A percentile compares a stretch with the other conserved stretches of the same genome.
Conservation (phyloP, 2,329 filamentous ascomycete species). For the Magnaporthiopsis incrustans region DNA sequence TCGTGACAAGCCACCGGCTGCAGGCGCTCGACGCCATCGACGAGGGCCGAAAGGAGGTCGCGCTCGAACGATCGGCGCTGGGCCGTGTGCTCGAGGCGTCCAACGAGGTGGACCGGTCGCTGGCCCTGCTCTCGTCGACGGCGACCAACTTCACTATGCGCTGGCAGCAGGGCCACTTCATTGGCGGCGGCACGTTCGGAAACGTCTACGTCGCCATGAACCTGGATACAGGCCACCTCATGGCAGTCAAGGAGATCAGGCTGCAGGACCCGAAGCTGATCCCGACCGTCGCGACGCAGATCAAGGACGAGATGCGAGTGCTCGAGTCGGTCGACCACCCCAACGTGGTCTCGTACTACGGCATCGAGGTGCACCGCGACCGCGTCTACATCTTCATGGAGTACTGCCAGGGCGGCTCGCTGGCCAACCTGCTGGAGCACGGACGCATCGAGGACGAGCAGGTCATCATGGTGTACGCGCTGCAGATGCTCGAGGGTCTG, state of each 20-base stretch:
- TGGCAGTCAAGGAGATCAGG: constrained; percentile 98
- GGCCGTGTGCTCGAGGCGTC: constrained; percentile 88
- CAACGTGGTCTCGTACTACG: constrained; percentile 95
- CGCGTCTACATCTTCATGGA: constrained; percentile 99
- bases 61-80: constrained; percentile 78
- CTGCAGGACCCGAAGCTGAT: constrained; percentile 95
- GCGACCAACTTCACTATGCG: constrained; percentile 92
- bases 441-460: constrained; percentile 97
- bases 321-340: constrained; percentile 93
- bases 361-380: constrained; percentile 95
- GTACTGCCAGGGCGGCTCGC: constrained; percentile 90
- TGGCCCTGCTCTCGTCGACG: constrained; percentile 88
- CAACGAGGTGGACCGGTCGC: constrained; percentile 90
- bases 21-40: constrained; percentile 70
- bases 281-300: constrained; percentile 86
- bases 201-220: constrained; percentile 98
- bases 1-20: constrained; percentile 69
- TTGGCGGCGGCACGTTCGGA: constrained; percentile 93
- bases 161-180: constrained; percentile 98
- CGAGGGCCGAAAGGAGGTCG: constrained; percentile 65
- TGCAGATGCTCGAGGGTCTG: constrained; percentile 89
- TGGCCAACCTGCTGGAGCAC: constrained; percentile 85
- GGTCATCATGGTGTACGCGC: constrained; percentile 91
- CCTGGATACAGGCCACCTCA: constrained; percentile 86
- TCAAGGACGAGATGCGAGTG: constrained; percentile 94